A percentile compares a stretch with the other conserved stretches of the same genome.
phyloP scores from a whole-genome alignment of 176 grass and related monocot genomes.

The Stipa capillata region DNA sequence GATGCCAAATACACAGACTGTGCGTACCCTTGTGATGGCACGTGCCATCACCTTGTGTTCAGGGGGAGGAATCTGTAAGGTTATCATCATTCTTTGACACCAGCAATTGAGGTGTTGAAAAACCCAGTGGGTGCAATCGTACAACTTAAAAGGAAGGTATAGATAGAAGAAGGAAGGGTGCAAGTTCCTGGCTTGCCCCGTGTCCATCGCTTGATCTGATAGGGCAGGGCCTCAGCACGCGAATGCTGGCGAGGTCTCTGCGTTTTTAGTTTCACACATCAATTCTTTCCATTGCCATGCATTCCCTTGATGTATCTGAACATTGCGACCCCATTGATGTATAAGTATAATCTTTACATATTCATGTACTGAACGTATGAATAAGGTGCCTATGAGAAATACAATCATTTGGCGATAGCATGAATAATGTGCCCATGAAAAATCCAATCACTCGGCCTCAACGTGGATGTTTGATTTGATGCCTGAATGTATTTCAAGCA shows the following conservation, averaged over 20 bases:
- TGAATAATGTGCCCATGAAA: no score
- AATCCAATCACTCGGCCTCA: no score
- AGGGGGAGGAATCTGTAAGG: constrained; percentile 29
- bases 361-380: neutral
- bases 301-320: constrained; percentile 1
- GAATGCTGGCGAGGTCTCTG: neutral
- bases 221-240: constrained; percentile 2
- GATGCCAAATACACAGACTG: constrained; percentile 67
- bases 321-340: neutral
- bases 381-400: neutral
- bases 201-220: constrained; percentile 10
- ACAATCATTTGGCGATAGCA: neutral
- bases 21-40: constrained; percentile 77
- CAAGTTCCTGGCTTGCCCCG: constrained; percentile 47
- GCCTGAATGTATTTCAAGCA: no score
- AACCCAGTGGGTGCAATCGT: neutral
- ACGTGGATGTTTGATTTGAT: no score
- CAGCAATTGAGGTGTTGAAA: neutral
- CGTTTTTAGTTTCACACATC: constrained; percentile 4
- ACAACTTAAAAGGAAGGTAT: constrained; percentile 20
- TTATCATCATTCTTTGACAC: constrained; percentile 4
- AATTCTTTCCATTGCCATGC: constrained; percentile 14
- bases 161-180: constrained; percentile 34
- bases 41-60: constrained; percentile 80
- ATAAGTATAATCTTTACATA: constrained; percentile 17